phyloP scores from a whole-genome alignment of 768 basidiomycete genomes.

The Suillus alpinus region DNA sequence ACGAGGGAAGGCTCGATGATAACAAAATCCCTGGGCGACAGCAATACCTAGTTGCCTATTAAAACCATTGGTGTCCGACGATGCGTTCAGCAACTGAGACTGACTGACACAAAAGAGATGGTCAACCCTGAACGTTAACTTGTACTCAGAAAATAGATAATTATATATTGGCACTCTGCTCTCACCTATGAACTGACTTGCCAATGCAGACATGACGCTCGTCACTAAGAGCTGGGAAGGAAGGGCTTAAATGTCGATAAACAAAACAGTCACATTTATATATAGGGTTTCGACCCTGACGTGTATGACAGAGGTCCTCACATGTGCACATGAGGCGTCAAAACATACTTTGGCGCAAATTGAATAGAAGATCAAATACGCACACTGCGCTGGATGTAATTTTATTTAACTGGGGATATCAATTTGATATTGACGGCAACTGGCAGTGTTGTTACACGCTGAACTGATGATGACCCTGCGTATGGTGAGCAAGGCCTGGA shows the following conservation, averaged over 20 bases:
- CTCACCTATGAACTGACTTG: neutral
- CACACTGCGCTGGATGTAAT: neutral
- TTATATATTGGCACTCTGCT: neutral
- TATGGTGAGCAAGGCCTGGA: neutral
- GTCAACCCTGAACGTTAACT: neutral
- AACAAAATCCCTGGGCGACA: neutral
- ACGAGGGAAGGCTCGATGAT: neutral
- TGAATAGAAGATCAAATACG: neutral
- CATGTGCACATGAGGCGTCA: neutral
- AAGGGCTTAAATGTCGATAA: neutral
- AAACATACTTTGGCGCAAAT: neutral
- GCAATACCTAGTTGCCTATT: neutral
- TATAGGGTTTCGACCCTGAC: neutral
- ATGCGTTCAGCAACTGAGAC: neutral
- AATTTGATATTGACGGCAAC: neutral
- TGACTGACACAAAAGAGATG: neutral
- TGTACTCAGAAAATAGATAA: neutral
- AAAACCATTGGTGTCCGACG: no score
- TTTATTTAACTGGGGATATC: neutral
- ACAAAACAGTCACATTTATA: neutral
- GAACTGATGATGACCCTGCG: neutral
- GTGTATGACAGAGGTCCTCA: neutral
- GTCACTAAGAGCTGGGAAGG: neutral
- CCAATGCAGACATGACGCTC: neutral
- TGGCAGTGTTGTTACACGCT: neutral